Conservation (phyloP, 1,284 basidiomycete genomes). For the Puccinia polysora region DNA sequence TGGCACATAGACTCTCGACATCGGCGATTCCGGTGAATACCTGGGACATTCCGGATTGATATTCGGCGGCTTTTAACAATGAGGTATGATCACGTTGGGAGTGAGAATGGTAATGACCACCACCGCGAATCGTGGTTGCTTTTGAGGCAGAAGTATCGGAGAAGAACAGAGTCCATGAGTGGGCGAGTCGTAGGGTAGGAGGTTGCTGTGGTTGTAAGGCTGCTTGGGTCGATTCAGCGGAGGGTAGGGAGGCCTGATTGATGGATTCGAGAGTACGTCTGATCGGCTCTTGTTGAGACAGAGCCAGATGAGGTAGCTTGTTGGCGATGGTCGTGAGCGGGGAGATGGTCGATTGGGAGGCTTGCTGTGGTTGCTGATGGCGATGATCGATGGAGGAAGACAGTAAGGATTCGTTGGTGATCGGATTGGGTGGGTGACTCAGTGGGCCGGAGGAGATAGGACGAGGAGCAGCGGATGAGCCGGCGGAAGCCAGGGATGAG, state of each 20-base stretch:
- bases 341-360: too few species aligned
- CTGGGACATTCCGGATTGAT: conserved; percentile 38
- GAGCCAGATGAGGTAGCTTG: conserved; percentile 26
- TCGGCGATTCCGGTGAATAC: conserved; percentile 23
- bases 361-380: too few species aligned
- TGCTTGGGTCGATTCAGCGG: not conserved
- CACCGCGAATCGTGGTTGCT: not conserved
- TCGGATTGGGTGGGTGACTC: too few species aligned
- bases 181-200: not conserved
- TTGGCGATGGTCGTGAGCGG: conserved; percentile 17
- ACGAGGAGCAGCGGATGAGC: too few species aligned
- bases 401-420: too few species aligned
- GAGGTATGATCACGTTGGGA: conserved; percentile 25
- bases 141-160: conserved; percentile 38
- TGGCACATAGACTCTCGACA: conserved; percentile 29
- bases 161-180: conserved; percentile 39
- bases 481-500: too few species aligned
- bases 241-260: not conserved
- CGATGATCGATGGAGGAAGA: too few species aligned
- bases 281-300: conserved; percentile 27
- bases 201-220: not conserved
- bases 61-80: conserved; percentile 28
- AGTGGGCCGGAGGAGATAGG: too few species aligned
- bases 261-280: conserved; percentile 31
- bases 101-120: conserved; percentile 14